phyloP scores from a whole-genome alignment of 2,329 filamentous ascomycete species.

The Apiospora pterosperma region DNA sequence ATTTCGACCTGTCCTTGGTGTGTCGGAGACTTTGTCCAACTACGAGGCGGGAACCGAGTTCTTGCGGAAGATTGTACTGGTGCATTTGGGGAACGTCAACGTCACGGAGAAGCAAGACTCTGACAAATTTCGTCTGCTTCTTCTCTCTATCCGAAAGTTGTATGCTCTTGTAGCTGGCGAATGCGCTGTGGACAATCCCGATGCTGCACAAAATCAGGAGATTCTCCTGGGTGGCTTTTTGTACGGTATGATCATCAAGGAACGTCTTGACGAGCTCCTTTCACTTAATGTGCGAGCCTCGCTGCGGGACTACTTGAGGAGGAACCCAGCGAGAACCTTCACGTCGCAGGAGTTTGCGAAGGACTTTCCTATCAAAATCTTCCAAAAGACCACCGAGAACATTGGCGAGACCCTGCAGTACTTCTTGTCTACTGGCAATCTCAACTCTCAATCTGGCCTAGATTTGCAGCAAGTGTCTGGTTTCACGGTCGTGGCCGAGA shows the following conservation, averaged over 20 bases:
- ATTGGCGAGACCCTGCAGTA: constrained; percentile 86
- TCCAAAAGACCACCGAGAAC: constrained; percentile 82
- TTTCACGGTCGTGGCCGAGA: constrained; percentile 95
- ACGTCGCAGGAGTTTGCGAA: constrained; percentile 72
- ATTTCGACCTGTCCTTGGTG: constrained; percentile 82
- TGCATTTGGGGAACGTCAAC: constrained; percentile 82
- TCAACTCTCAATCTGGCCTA: constrained; percentile 85
- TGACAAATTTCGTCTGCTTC: constrained; percentile 90
- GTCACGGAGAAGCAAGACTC: constrained; percentile 80
- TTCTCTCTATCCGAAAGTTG: constrained; percentile 96
- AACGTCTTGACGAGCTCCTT: constrained; percentile 87
- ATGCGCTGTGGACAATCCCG: constrained; percentile 90
- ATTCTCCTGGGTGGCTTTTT: constrained; percentile 89
- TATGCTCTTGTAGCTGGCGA: constrained; percentile 92
- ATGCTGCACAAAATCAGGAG: constrained; percentile 95
- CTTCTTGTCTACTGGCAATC: constrained; percentile 92
- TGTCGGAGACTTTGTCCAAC: constrained; percentile 79
- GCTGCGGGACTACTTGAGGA: constrained; percentile 55
- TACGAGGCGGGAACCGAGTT: constrained; percentile 92
- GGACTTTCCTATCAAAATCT: constrained; percentile 75
- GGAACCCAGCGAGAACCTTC: constrained; percentile 64
- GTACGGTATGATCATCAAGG: constrained; percentile 94
- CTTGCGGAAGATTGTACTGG: constrained; percentile 81
- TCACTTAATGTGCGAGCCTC: constrained; percentile 47
- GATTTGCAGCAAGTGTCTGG: constrained; percentile 94